Evolutionary conservation across 2,329 filamentous ascomycete species (phyloP), one percentile per base, ranked within the genome.

Genomic region (Pseudogymnoascus sp.): DNA sequence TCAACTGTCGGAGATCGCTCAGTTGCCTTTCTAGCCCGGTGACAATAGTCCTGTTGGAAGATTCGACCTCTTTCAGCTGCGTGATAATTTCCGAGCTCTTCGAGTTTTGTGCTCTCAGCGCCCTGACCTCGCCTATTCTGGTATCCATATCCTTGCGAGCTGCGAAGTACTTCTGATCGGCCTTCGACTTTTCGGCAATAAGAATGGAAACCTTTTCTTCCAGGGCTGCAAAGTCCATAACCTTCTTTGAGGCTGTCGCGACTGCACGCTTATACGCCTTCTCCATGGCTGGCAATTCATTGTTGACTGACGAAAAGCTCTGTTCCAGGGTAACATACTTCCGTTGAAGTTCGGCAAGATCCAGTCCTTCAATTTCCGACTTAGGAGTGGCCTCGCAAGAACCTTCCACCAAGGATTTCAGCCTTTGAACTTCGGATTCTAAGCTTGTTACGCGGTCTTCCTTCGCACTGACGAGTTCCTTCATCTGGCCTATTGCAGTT

Each of bases 131-230:
- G 62, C 83, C 81, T 62, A 91, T 88, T 58, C 91, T 83, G 47
- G 89, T 87, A 70, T 97, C 93, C 70, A 93, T 95, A 67, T 92
- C 88, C 72, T 96, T 97, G 80, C 96, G 91, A 7, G 92, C 91
- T 1, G 90, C 90, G 73, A 97, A 97, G 72, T 96, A 99, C 75
- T 97, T 97, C 71, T 97, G 93, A 70, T 99, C 94, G 1, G 93
- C 93, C 74, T 97, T 97, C 66, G 88, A 86, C 77, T 99, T 99
- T 75, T 99, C 91, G 0, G 91, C 90, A 39, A 84, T 84, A 18
- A 95, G 77, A 22, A 89, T 79, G 15, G 84, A 77, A 37, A 93
- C 79, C 64, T 88, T 89, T 61, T 96, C 91, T 75, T 97, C 92
- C 70, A 91, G 77, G 3, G 82, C 79, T 5, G 80, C 78, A 59